phyloP scores from a whole-genome alignment of 805 yeast genomes.

The Osmozyma mogii region DNA sequence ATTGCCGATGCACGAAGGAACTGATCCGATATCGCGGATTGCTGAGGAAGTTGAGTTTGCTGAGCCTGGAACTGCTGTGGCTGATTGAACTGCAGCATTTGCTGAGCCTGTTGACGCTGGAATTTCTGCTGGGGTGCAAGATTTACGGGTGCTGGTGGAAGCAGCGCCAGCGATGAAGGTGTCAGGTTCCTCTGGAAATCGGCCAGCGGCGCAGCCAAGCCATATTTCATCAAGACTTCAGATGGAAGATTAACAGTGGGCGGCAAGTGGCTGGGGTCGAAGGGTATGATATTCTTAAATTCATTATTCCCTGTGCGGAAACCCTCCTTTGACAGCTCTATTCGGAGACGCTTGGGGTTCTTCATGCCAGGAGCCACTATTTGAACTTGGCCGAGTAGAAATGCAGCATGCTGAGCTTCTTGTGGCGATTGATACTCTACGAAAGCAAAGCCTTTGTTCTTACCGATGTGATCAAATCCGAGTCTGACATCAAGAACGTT shows the following conservation, averaged over 20 bases:
- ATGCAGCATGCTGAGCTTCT: slow-evolving; percentile 46
- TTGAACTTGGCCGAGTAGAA: slow-evolving; percentile 35
- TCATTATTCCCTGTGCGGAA: slow-evolving; percentile 23
- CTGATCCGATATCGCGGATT: slow-evolving; percentile 45
- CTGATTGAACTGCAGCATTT: not conserved
- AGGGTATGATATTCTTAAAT: slow-evolving; percentile 34
- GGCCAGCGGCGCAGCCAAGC: too few species aligned
- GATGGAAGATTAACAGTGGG: slow-evolving; percentile 50
- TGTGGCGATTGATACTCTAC: slow-evolving; percentile 47
- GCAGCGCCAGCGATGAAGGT: too few species aligned
- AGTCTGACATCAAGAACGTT: slow-evolving; percentile 60
- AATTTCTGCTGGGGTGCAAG: not conserved
- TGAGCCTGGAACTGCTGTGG: too few species aligned
- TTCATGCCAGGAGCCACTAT: slow-evolving; percentile 17
- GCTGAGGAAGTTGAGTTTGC: too few species aligned
- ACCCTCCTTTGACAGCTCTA: slow-evolving; percentile 59
- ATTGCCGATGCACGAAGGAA: slow-evolving; percentile 46
- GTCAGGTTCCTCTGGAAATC: too few species aligned
- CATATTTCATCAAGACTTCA: slow-evolving; percentile 26
- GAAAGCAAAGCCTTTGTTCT: slow-evolving; percentile 61
- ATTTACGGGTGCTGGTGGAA: too few species aligned
- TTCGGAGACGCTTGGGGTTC: slow-evolving; percentile 38
- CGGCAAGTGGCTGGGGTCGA: slow-evolving; percentile 44
- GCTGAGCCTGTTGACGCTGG: not conserved
- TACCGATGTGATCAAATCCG: slow-evolving; percentile 50